Evolutionary conservation across 768 basidiomycete species (phyloP).

Genomic region (Boletus vermiculosoides): DNA sequence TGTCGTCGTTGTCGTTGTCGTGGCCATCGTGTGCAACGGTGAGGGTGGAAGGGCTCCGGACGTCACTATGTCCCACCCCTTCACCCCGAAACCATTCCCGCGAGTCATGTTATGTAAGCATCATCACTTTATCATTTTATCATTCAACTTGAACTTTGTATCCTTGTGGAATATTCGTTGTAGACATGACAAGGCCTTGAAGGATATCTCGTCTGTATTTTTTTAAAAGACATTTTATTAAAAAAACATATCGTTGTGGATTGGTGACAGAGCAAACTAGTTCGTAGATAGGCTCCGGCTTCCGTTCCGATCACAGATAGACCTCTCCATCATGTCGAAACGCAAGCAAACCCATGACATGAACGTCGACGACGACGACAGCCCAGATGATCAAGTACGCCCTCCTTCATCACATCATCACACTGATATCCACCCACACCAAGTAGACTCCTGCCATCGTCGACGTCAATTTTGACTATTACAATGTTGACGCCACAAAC

Average conservation of each 20-base stretch:
- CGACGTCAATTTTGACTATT: slow-evolving; percentile 75
- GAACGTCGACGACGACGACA: slow-evolving; percentile 38
- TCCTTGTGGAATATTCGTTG: too few species aligned
- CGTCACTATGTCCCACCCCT: too few species aligned
- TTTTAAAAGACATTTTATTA: too few species aligned
- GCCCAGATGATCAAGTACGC: slow-evolving; percentile 42
- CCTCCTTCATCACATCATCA: not conserved
- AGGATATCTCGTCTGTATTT: too few species aligned
- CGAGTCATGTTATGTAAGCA: slow-evolving; percentile 18
- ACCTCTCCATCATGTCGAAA: slow-evolving; percentile 43
- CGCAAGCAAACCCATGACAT: slow-evolving; percentile 44
- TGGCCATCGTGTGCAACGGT: slow-evolving; percentile 21
- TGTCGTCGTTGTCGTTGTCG: slow-evolving; percentile 17
- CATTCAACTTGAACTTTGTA: too few species aligned
- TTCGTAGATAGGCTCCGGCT: not conserved
- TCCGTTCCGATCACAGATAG: not conserved
- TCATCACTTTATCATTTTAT: too few species aligned
- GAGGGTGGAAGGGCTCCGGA: slow-evolving; percentile 4
- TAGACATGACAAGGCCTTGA: too few species aligned
- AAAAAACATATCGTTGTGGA: too few species aligned
- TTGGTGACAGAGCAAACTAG: too few species aligned
- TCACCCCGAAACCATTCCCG: not conserved
- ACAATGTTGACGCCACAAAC: slow-evolving; percentile 74
- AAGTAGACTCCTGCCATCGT: slow-evolving; percentile 19
- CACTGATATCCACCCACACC: slow-evolving; percentile 2